Percentiles rank a stretch among this genome's conserved stretches.
These are phyloP conservation scores for Candida pini DNA, from an alignment of 805 yeast genomes.

Conservation along the genomic window DNA sequence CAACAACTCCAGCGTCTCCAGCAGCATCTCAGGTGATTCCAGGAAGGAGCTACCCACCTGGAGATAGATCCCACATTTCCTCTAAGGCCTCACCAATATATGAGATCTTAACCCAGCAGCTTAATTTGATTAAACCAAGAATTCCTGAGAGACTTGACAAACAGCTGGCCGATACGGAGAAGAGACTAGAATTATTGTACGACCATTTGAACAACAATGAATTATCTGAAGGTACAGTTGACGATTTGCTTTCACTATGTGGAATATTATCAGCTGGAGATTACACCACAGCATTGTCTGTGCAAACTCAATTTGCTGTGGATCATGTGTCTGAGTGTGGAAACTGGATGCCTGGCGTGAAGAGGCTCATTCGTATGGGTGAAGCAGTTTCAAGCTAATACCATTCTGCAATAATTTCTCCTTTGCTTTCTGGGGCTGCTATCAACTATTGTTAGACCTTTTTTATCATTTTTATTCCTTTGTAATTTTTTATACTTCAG, in stretches of 20 bases:
- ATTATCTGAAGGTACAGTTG: constrained; percentile 51
- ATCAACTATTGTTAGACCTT: neutral
- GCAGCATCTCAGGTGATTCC: constrained; percentile 6
- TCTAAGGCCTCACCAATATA: constrained; percentile 52
- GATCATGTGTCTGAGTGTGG: constrained; percentile 71
- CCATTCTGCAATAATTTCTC: neutral
- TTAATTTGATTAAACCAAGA: constrained; percentile 60
- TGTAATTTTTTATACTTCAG: neutral
- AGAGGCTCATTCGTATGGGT: constrained; percentile 75
- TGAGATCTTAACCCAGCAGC: constrained; percentile 46
- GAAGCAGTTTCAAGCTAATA: constrained; percentile 29
- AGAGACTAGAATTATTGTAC: constrained; percentile 69
- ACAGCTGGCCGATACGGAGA: constrained; percentile 76
- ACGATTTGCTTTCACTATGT: constrained; percentile 46
- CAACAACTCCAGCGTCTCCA: constrained; percentile 16
- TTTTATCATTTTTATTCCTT: neutral
- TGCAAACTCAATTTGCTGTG: constrained; percentile 56
- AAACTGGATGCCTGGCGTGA: constrained; percentile 89
- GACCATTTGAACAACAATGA: constrained; percentile 75
- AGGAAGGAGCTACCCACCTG: constrained; percentile 39
- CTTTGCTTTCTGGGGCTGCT: neutral
- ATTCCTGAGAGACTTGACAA: constrained; percentile 69
- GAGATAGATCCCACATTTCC: constrained; percentile 67
- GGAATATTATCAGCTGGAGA: constrained; percentile 47
- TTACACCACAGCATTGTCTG: constrained; percentile 50